Evolutionary conservation across 2,329 filamentous ascomycete genomes (phyloP).

Genomic region (Talaromyces sp.): DNA sequence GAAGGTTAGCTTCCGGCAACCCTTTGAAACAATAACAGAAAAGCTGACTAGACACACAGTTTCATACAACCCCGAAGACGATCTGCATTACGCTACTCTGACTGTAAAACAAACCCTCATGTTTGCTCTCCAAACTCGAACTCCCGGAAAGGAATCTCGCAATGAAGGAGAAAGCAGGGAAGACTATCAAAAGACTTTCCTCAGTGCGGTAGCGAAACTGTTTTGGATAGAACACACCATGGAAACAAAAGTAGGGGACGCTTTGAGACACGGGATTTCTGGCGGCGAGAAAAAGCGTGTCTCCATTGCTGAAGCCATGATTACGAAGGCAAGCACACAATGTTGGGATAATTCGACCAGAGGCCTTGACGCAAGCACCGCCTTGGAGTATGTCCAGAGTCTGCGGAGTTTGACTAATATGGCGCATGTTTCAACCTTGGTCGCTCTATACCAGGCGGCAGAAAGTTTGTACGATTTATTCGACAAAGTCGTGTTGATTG

Average conservation of each 20-base stretch:
- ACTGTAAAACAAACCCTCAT: slow-evolving; percentile 69
- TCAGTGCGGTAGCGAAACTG: slow-evolving; percentile 63
- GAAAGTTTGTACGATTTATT: slow-evolving; percentile 52
- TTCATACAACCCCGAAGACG: slow-evolving; percentile 12
- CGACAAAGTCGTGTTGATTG: slow-evolving; percentile 64
- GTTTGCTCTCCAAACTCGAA: slow-evolving; percentile 66
- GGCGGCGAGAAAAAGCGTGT: slow-evolving; percentile 75
- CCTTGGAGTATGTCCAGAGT: slow-evolving; percentile 66
- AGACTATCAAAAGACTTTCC: slow-evolving; percentile 58
- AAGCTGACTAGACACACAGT: slow-evolving; percentile 2
- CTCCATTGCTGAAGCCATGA: slow-evolving; percentile 71
- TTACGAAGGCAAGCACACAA: slow-evolving; percentile 60
- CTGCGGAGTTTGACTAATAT: slow-evolving; percentile 63
- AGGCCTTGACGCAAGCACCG: slow-evolving; percentile 69
- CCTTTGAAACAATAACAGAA: background rate
- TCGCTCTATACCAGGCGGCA: slow-evolving; percentile 67
- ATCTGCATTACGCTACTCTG: slow-evolving; percentile 65
- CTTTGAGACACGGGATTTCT: slow-evolving; percentile 66
- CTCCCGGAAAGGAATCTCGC: slow-evolving; percentile 57
- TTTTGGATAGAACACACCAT: slow-evolving; percentile 69
- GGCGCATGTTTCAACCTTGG: slow-evolving; percentile 55
- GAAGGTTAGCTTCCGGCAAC: slow-evolving; percentile 25
- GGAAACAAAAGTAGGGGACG: slow-evolving; percentile 69
- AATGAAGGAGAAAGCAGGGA: slow-evolving; percentile 57
- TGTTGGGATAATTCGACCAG: slow-evolving; percentile 74